A percentile compares a stretch with the other conserved stretches of the same genome.
Evolutionary conservation across 805 yeast genomes (phyloP).

Genomic region (Suhomyces prunicola): DNA sequence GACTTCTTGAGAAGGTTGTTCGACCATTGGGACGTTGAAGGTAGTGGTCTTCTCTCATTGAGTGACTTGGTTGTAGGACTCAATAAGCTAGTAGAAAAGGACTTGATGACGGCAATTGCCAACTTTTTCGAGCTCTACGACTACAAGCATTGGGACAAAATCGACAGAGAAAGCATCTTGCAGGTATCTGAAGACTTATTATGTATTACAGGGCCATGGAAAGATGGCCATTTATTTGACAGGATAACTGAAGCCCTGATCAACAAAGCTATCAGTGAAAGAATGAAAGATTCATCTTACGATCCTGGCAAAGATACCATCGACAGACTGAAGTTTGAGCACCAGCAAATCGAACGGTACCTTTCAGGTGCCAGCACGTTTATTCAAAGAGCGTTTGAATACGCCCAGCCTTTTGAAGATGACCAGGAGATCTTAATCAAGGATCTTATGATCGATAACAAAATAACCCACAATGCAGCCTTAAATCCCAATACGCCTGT

Average conservation of each 20-base stretch:
- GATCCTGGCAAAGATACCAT: slow-evolving; percentile 44
- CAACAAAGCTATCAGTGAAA: slow-evolving; percentile 66
- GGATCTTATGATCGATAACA: slow-evolving; percentile 36
- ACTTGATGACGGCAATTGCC: slow-evolving; percentile 74
- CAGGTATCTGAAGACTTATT: slow-evolving; percentile 85
- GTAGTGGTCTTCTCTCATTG: slow-evolving; percentile 55
- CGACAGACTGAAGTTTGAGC: slow-evolving; percentile 59
- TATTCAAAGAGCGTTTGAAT: slow-evolving; percentile 83
- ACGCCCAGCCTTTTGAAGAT: slow-evolving; percentile 69
- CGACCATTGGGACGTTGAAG: slow-evolving; percentile 63
- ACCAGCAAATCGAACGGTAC: slow-evolving; percentile 73
- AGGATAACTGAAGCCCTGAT: slow-evolving; percentile 57
- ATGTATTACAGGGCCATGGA: slow-evolving; percentile 80
- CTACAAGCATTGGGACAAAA: slow-evolving; percentile 50
- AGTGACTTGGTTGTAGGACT: slow-evolving; percentile 72
- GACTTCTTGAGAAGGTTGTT: slow-evolving; percentile 62
- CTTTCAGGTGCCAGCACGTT: slow-evolving; percentile 84
- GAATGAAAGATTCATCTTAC: slow-evolving; percentile 40
- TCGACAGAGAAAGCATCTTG: slow-evolving; percentile 76
- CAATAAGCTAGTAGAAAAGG: slow-evolving; percentile 63
- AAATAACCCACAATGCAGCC: slow-evolving; percentile 68
- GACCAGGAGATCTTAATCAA: slow-evolving; percentile 28
- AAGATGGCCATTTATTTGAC: slow-evolving; percentile 68
- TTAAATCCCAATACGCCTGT: slow-evolving; percentile 78
- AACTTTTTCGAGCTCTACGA: slow-evolving; percentile 79